Evolutionary conservation across 2,329 filamentous ascomycete species (phyloP), one percentile per base, ranked within the genome.

Genomic region (Penicillium sp.): DNA sequence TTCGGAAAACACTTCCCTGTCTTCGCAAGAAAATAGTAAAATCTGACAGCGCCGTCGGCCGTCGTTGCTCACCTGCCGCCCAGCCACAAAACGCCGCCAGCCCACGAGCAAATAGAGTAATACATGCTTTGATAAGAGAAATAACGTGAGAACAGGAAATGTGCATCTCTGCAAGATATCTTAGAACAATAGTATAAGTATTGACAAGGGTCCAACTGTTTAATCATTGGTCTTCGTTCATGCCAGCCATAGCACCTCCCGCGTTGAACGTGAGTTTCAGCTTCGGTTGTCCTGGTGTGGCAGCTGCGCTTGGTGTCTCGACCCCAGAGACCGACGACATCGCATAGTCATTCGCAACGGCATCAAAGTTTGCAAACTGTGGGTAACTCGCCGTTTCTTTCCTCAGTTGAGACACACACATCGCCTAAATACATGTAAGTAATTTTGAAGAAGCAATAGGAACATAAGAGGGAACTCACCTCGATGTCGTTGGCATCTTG

Each of bases 401-500:
- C 61, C 76, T 81, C 56, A 88, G 74, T 72, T 85, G 84, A 41
- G 80, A 73, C 35, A 85, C 63, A 61, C 81, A 83, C 56, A 84
- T 83, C 64, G 81, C 76, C 82, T 84, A 44, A 19, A 52, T 17
- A 29, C 26, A 13, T 29, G 47, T 68, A 17, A 65, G 62, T 64
- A 17, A 57, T 21, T 35, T 21, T 46, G 29, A n/a, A 29, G 3
- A 9, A 30, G 5, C 19, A 23, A 3, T 19, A n/a, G 8, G 23
- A 50, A 56, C 15, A 26, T 31, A 46, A 47, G 45, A 47, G 35
- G 57, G 23, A 63, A 80, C 88, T 82, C 82, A 96, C 93, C 85
- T 97, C 91, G 78, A 99, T 97, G 58, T 90, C 84, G 76, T 93
- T 93, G 54, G 94, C 94, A 82, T 99, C 95, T 72, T 91, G 86